Conservation (phyloP, 768 basidiomycete species). For the Mycena rebaudengoi region DNA sequence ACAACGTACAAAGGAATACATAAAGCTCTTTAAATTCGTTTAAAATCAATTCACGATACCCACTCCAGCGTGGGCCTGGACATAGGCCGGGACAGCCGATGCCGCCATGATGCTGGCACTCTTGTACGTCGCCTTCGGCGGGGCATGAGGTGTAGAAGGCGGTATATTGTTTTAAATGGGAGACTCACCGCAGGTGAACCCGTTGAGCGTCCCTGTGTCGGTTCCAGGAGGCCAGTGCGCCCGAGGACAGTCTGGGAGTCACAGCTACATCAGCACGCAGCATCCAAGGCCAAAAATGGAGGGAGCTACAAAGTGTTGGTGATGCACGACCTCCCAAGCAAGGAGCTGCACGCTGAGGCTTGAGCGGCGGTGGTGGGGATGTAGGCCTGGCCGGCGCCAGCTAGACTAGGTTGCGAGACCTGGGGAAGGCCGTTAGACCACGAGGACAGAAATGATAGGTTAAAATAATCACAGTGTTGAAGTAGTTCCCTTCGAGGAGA, state of each 20-base stretch:
- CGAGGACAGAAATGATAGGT: background rate
- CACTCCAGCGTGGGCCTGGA: constrained; percentile 33
- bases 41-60: constrained; percentile 36
- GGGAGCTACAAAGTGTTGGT: constrained; percentile 24
- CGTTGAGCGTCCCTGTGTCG: constrained; percentile 31
- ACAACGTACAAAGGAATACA: too few species aligned
- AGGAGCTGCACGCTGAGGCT: constrained; percentile 24
- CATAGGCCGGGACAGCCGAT: constrained; percentile 26
- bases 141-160: background rate
- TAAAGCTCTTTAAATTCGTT: too few species aligned
- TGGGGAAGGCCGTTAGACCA: background rate
- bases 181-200: constrained; percentile 33
- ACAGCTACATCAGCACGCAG: background rate
- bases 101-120: constrained; percentile 30
- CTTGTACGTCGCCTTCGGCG: constrained; percentile 25
- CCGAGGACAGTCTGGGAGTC: constrained; percentile 25
- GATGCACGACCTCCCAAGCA: constrained; percentile 31
- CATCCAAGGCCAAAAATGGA: too few species aligned
- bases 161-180: background rate
- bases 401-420: constrained; percentile 27
- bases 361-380: constrained; percentile 24
- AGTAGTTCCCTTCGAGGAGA: constrained; percentile 37
- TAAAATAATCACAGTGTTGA: constrained; percentile 26
- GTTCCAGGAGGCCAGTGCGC: constrained; percentile 30
- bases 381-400: constrained; percentile 30